A percentile compares a stretch with the other conserved stretches of the same genome.
Conservation (phyloP, 345 rosid species). For the Eucalyptus tenuipes region DNA sequence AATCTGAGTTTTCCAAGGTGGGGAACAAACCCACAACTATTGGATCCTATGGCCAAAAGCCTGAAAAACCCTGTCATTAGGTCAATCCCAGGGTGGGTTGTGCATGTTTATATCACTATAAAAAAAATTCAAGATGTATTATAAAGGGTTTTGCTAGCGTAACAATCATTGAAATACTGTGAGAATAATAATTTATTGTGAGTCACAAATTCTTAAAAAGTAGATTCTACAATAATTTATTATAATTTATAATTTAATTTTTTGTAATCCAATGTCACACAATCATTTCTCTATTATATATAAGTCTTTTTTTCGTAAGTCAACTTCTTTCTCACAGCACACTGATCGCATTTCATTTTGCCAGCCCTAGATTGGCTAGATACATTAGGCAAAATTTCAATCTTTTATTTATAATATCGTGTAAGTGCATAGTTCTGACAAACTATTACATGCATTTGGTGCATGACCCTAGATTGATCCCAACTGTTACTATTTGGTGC, state of each 20-base stretch:
- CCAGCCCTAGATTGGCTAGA: neutral
- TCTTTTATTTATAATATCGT: neutral
- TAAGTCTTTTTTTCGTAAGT: neutral
- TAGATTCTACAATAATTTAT: too few relatives aligned
- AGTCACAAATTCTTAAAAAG: too few relatives aligned
- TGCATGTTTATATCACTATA: neutral
- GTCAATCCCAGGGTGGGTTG: neutral
- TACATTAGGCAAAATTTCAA: neutral
- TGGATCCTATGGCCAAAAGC: neutral
- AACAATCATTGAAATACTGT: rapidly evolving
- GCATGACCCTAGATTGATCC: neutral
- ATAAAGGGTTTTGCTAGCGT: too few relatives aligned
- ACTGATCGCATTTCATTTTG: neutral
- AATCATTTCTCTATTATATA: neutral
- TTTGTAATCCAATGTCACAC: too few relatives aligned
- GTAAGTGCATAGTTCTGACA: neutral
- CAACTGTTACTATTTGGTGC: neutral
- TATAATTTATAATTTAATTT: too few relatives aligned
- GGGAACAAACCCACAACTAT: neutral
- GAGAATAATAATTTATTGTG: too few relatives aligned
- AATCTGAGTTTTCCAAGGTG: neutral
- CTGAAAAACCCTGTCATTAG: neutral
- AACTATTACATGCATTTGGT: neutral
- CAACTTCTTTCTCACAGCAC: neutral
- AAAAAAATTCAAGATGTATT: neutral